These are phyloP conservation scores for Eucalyptus brandiana DNA, from an alignment of 345 rosid species.

Conservation along the genomic window DNA sequence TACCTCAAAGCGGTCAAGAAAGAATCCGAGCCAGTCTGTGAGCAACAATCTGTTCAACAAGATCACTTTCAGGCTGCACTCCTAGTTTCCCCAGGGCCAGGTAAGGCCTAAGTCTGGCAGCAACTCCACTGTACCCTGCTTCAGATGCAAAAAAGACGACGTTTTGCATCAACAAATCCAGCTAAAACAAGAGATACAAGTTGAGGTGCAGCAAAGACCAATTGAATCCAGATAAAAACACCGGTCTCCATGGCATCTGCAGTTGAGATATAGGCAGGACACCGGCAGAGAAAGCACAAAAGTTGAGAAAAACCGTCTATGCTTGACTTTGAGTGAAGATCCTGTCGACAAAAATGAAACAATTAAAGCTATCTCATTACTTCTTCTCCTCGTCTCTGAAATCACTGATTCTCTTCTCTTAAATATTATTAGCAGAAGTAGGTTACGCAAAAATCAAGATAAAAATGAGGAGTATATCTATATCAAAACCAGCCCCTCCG, in stretches of 20 bases:
- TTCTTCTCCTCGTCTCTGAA: not conserved
- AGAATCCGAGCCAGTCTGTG: slow-evolving; percentile 94
- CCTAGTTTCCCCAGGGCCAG: slow-evolving; percentile 92
- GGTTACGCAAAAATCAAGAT: not conserved
- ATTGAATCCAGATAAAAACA: slow-evolving; percentile 94
- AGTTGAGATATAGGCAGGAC: slow-evolving; percentile 91
- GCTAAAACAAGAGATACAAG: slow-evolving; percentile 84
- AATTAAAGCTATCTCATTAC: not conserved
- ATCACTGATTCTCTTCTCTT: not conserved
- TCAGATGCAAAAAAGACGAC: slow-evolving; percentile 95
- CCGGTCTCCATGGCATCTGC: slow-evolving; percentile 97
- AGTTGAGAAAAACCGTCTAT: slow-evolving; percentile 88
- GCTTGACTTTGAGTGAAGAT: slow-evolving; percentile 55
- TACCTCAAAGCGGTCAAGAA: slow-evolving; percentile 97
- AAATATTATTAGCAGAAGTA: not conserved
- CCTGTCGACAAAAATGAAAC: slow-evolving; percentile 19
- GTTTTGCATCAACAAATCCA: slow-evolving; percentile 95
- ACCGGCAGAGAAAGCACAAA: slow-evolving; percentile 90
- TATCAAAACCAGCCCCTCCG: slow-evolving; percentile 37
- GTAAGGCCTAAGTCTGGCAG: slow-evolving; percentile 86
- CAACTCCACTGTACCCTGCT: slow-evolving; percentile 65
- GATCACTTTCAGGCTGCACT: slow-evolving; percentile 47
- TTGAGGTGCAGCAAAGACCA: slow-evolving; percentile 92
- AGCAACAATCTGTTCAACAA: slow-evolving; percentile 84
- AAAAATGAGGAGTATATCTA: not conserved